Percentiles rank a stretch among this genome's conserved stretches.
phyloP scores from a whole-genome alignment of 148 eudicot genomes.

The Silene latifolia region DNA sequence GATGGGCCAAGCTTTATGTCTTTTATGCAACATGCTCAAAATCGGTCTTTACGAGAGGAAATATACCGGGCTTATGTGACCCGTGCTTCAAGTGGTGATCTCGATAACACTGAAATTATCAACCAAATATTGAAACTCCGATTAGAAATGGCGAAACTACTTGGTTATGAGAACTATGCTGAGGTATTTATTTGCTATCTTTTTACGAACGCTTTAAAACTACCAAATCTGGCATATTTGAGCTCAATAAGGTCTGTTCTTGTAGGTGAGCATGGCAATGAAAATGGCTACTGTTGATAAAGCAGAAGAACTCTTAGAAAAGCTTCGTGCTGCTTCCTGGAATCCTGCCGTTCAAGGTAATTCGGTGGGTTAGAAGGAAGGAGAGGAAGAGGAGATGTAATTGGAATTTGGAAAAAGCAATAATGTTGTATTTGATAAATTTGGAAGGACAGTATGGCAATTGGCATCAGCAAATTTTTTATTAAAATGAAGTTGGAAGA shows the following conservation, averaged over 20 bases:
- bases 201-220: not conserved
- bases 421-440: too few species aligned
- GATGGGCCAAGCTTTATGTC: constrained; percentile 86
- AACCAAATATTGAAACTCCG: constrained; percentile 83
- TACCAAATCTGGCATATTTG: not conserved
- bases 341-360: constrained; percentile 85
- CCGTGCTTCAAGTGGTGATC: constrained; percentile 94
- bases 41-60: constrained; percentile 87
- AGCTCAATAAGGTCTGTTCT: constrained; percentile 24
- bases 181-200: constrained; percentile 49
- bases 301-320: constrained; percentile 91
- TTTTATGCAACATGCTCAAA: constrained; percentile 90
- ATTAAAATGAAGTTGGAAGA: too few species aligned
- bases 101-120: constrained; percentile 79
- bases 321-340: constrained; percentile 93
- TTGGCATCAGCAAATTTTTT: too few species aligned
- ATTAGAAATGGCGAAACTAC: constrained; percentile 85
- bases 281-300: constrained; percentile 96
- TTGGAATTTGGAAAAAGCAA: too few species aligned
- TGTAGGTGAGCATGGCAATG: constrained; percentile 97
- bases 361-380: not conserved
- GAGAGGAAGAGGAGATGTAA: too few species aligned
- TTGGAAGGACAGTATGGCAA: too few species aligned
- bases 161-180: constrained; percentile 83
- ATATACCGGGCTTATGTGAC: constrained; percentile 82